Evolutionary conservation across 495 filamentous ascomycete species (phyloP).

Genomic region (Melanomma pulvis-pyrius): DNA sequence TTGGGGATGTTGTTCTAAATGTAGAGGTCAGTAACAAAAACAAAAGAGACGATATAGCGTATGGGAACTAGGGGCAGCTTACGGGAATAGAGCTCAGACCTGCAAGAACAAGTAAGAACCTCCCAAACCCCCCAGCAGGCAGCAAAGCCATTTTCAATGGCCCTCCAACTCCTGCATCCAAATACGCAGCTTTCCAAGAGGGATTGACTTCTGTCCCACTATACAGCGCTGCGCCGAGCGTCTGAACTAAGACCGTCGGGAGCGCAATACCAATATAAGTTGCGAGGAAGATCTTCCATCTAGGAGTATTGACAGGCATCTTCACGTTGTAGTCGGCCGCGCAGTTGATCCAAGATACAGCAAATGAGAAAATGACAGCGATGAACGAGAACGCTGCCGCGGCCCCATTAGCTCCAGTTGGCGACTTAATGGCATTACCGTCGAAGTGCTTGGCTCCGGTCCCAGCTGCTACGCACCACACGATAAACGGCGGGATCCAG

Average conservation of each 20-base stretch:
- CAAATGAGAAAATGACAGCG: constrained; percentile 34
- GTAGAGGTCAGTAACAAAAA: too few relatives aligned
- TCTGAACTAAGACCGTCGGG: constrained; percentile 31
- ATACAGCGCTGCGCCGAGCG: too few relatives aligned
- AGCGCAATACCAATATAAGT: constrained; percentile 31
- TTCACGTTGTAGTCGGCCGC: constrained; percentile 36
- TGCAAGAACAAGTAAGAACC: too few relatives aligned
- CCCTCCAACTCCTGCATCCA: too few relatives aligned
- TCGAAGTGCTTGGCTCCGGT: constrained; percentile 44
- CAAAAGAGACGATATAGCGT: too few relatives aligned
- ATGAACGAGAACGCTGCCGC: constrained; percentile 34
- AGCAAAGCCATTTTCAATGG: too few relatives aligned
- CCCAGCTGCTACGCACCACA: constrained; percentile 49
- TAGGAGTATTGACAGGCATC: constrained; percentile 30
- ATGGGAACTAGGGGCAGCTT: too few relatives aligned
- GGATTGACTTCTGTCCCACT: too few relatives aligned
- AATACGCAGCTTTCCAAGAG: too few relatives aligned
- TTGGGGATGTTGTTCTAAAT: constrained; percentile 38
- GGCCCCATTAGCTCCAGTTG: constrained; percentile 30
- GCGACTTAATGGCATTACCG: constrained; percentile 35
- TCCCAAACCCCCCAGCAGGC: too few relatives aligned
- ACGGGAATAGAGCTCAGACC: too few relatives aligned
- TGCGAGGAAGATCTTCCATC: constrained; percentile 31
- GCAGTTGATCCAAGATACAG: constrained; percentile 35
- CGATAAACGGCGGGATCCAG: constrained; percentile 48